A percentile compares a stretch with the other conserved stretches of the same genome.
Evolutionary conservation across 805 yeast genomes (phyloP).

Genomic region (Wilhelminamyces savonicus): DNA sequence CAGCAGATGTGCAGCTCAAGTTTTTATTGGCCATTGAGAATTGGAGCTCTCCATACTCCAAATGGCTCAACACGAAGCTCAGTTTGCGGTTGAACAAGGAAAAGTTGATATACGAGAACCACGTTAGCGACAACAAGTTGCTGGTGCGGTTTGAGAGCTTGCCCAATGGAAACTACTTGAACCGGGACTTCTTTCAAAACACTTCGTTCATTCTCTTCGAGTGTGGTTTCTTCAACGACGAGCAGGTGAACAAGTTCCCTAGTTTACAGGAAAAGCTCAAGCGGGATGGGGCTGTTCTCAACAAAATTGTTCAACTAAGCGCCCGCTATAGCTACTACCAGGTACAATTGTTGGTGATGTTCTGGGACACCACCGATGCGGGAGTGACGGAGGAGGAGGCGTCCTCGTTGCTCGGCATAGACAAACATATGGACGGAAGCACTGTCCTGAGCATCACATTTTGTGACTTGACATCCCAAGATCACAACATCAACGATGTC

Average conservation of each 20-base stretch:
- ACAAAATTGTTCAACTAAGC: slow-evolving; percentile 28
- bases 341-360: slow-evolving; percentile 33
- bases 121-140: slow-evolving; percentile 18
- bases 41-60: slow-evolving; percentile 41
- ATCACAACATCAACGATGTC: slow-evolving; percentile 18
- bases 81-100: slow-evolving; percentile 25
- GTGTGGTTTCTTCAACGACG: slow-evolving; percentile 37
- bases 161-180: slow-evolving; percentile 30
- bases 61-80: slow-evolving; percentile 45
- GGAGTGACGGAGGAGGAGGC: slow-evolving; percentile 10
- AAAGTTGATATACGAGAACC: slow-evolving; percentile 18
- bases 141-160: slow-evolving; percentile 33
- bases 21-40: slow-evolving; percentile 41
- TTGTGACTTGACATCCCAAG: slow-evolving; percentile 27
- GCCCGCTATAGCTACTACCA: slow-evolving; percentile 29
- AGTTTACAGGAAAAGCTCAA: slow-evolving; percentile 25
- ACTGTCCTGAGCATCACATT: slow-evolving; percentile 16
- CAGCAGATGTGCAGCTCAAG: slow-evolving; percentile 18
- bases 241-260: slow-evolving; percentile 1
- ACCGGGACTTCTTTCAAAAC: slow-evolving; percentile 30
- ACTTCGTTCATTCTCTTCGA: slow-evolving; percentile 45
- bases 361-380: slow-evolving; percentile 32
- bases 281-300: slow-evolving; percentile 30
- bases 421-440: slow-evolving; percentile 4
- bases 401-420: slow-evolving; percentile 9